phyloP scores from a whole-genome alignment of 345 rosid genomes.

The Linum tenue region DNA sequence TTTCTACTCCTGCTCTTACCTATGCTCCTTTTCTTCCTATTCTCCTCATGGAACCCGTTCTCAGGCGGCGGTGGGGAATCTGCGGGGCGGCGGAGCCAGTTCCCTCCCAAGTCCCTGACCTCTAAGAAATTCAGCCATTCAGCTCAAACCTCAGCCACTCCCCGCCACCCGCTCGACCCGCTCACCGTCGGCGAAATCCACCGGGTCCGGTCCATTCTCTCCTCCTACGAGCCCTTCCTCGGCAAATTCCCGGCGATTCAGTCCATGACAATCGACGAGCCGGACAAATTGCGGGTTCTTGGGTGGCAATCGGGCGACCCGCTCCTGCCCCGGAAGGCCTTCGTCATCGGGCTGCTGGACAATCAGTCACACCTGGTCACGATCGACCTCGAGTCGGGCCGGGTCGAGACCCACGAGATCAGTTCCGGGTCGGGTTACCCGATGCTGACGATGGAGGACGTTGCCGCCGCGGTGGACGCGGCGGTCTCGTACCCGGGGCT shows the following conservation, averaged over 20 bases:
- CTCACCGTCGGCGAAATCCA: conserved; percentile 38
- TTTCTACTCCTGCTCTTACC: too few species aligned
- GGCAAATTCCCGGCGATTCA: conserved; percentile 26
- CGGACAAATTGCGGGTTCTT: conserved; percentile 33
- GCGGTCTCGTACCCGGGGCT: conserved; percentile 27
- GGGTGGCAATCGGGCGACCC: conserved; percentile 31
- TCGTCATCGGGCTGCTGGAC: conserved; percentile 20
- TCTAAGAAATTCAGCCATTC: too few species aligned
- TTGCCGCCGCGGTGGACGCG: conserved; percentile 17
- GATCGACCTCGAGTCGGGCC: conserved; percentile 31
- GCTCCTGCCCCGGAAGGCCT: conserved; percentile 36
- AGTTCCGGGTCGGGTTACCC: conserved; percentile 39
- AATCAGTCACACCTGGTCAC: conserved; percentile 26
- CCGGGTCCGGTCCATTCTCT: conserved; percentile 31
- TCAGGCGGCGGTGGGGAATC: too few species aligned
- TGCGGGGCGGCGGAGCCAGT: too few species aligned
- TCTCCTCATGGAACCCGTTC: too few species aligned
- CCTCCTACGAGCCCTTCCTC: conserved; percentile 14
- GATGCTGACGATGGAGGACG: conserved; percentile 24
- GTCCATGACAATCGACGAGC: conserved; percentile 35
- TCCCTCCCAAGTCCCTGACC: too few species aligned
- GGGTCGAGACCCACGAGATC: conserved; percentile 21
- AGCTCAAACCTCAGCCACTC: conserved; percentile 4
- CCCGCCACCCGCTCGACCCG: conserved; percentile 49
- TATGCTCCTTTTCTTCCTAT: too few species aligned